A percentile compares a stretch with the other conserved stretches of the same genome.
phyloP scores from a whole-genome alignment of 2,329 filamentous ascomycete genomes.

The Thelonectria olida region DNA sequence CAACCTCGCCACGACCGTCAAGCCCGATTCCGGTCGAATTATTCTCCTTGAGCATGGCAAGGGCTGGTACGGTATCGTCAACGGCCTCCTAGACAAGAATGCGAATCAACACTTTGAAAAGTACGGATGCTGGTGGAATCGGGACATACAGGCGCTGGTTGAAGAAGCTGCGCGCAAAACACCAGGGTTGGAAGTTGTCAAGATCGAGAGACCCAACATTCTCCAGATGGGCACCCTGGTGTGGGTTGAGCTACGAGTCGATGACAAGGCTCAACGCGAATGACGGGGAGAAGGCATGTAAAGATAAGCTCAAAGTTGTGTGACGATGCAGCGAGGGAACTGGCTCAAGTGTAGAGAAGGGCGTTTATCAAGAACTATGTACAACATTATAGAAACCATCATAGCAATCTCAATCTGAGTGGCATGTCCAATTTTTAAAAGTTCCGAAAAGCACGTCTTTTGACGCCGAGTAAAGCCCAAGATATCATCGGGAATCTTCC shows the following conservation, averaged over 20 bases:
- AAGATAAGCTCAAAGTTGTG: background rate
- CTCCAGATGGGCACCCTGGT: constrained; percentile 67
- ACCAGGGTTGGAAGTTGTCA: constrained; percentile 66
- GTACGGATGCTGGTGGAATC: constrained; percentile 76
- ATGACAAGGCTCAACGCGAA: constrained; percentile 27
- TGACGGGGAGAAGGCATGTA: background rate
- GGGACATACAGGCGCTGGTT: constrained; percentile 67
- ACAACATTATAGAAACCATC: constrained; percentile 33
- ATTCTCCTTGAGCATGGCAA: constrained; percentile 71
- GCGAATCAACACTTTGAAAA: constrained; percentile 65
- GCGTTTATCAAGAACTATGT: constrained; percentile 38
- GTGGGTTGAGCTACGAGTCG: constrained; percentile 64
- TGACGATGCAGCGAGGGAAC: constrained; percentile 21
- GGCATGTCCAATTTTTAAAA: constrained; percentile 38
- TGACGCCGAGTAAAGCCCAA: constrained; percentile 30
- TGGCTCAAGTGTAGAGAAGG: constrained; percentile 26
- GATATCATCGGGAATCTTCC: constrained; percentile 22
- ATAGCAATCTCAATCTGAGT: constrained; percentile 37
- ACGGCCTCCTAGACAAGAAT: constrained; percentile 63
- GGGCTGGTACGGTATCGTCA: constrained; percentile 63
- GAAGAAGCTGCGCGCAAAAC: constrained; percentile 56
- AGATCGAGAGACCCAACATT: constrained; percentile 60
- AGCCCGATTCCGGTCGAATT: constrained; percentile 66
- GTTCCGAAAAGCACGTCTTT: constrained; percentile 24
- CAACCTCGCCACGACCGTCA: constrained; percentile 61